phyloP scores from a whole-genome alignment of 768 basidiomycete species.

The Hysterangium stoloniferum region DNA sequence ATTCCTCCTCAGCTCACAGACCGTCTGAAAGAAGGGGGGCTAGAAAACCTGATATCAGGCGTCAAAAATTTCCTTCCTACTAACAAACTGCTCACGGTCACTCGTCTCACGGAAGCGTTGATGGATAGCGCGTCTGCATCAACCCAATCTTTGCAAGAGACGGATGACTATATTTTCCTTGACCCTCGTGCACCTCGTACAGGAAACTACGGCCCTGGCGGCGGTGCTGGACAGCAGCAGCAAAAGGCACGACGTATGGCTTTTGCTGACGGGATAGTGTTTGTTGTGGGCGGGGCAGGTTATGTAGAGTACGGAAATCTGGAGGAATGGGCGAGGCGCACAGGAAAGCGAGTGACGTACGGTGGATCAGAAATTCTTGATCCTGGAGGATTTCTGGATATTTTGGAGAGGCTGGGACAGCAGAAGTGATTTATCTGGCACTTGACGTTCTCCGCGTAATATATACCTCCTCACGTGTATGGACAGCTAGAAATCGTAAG shows the following conservation, averaged over 20 bases:
- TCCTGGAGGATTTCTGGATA: constrained; percentile 74
- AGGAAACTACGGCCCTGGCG: constrained; percentile 33
- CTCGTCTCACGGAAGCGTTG: constrained; percentile 87
- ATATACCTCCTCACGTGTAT: too few relatives aligned
- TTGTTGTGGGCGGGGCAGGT: constrained; percentile 92
- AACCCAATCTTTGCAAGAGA: constrained; percentile 91
- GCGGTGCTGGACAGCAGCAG: constrained; percentile 25
- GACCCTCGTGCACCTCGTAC: constrained; percentile 77
- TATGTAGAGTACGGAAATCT: constrained; percentile 98
- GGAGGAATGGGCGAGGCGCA: constrained; percentile 82
- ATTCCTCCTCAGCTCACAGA: constrained; percentile 64
- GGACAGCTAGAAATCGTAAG: too few relatives aligned
- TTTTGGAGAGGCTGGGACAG: constrained; percentile 60
- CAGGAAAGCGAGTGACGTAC: constrained; percentile 83
- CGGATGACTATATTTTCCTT: constrained; percentile 91
- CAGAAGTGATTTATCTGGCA: constrained; percentile 10
- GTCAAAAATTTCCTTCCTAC: constrained; percentile 97
- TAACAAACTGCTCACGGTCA: constrained; percentile 87
- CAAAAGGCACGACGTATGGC: constrained; percentile 53
- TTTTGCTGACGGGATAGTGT: constrained; percentile 84
- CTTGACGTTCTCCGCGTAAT: neutral
- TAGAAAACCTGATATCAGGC: constrained; percentile 94
- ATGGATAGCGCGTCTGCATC: constrained; percentile 96
- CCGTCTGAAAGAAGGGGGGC: constrained; percentile 87
- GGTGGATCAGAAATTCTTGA: constrained; percentile 94